Evolutionary conservation across 2,329 filamentous ascomycete genomes (phyloP).

Genomic region (Lithohypha guttulata): DNA sequence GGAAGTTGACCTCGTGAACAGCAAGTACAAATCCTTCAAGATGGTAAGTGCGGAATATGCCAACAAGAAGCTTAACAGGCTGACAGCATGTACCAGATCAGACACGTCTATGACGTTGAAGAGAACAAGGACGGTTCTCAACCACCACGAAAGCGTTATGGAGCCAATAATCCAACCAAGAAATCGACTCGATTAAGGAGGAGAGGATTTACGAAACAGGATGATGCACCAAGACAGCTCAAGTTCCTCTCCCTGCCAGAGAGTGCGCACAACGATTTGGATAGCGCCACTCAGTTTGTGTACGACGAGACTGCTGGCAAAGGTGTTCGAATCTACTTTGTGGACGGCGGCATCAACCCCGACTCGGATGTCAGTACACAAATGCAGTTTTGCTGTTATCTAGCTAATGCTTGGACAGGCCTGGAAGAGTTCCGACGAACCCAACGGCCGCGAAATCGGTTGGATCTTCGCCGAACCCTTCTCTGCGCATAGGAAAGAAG

Average conservation of each 20-base stretch:
- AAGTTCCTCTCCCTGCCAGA: not conserved
- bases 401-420: not conserved
- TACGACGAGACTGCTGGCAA: constrained; percentile 1
- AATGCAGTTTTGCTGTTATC: not conserved
- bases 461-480: not conserved
- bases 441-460: not conserved
- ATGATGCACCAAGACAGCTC: not conserved
- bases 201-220: no score
- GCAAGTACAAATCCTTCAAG: no score
- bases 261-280: not conserved
- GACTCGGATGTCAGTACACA: not conserved
- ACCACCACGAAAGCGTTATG: no score
- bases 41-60: no score
- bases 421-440: not conserved
- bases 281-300: not conserved
- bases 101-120: no score
- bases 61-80: no score
- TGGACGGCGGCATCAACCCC: not conserved
- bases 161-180: no score
- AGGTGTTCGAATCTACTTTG: not conserved
- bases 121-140: no score
- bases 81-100: no score
- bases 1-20: no score
- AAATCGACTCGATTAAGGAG: no score
- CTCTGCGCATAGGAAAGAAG: not conserved